Conservation (phyloP, 345 rosid genomes). For the Citrus unshiu region DNA sequence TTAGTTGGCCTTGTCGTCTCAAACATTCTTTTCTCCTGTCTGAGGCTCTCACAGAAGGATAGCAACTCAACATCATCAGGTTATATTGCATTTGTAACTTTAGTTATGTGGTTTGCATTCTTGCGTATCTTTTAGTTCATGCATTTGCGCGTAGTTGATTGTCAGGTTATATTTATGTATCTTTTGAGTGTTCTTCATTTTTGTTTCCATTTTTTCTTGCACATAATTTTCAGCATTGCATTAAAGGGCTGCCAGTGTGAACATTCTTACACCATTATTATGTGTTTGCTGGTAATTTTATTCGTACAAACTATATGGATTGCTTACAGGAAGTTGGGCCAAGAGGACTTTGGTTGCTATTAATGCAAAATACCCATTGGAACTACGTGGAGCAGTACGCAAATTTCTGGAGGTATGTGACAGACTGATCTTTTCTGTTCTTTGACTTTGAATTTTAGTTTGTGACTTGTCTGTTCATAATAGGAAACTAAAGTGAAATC, state of each 20-base stretch:
- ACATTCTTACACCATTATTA: not conserved
- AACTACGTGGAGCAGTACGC: slow-evolving; percentile 47
- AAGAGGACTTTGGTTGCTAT: slow-evolving; percentile 56
- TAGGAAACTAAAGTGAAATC: slow-evolving; percentile 51
- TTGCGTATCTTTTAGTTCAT: not conserved
- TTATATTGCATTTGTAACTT: not conserved
- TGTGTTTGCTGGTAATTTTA: not conserved
- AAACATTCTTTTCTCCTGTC: slow-evolving; percentile 56
- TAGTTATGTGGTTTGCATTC: not conserved
- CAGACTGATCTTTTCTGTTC: not conserved
- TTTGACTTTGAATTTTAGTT: slow-evolving; percentile 8
- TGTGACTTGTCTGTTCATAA: slow-evolving; percentile 13
- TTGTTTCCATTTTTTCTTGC: not conserved
- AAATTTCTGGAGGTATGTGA: slow-evolving; percentile 64
- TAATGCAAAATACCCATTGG: slow-evolving; percentile 67
- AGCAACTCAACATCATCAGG: slow-evolving; percentile 33
- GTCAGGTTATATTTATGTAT: not conserved
- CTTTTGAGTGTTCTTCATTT: not conserved
- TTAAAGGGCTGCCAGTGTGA: not conserved
- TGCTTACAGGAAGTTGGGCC: slow-evolving; percentile 67
- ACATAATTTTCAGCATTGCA: not conserved
- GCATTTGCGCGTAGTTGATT: not conserved
- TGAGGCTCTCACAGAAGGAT: slow-evolving; percentile 53
- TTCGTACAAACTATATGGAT: slow-evolving; percentile 1
- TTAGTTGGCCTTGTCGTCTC: slow-evolving; percentile 52